Evolutionary conservation across 768 basidiomycete species (phyloP), one percentile per base, ranked within the genome.

Genomic region (Pulveroboletus sp.): DNA sequence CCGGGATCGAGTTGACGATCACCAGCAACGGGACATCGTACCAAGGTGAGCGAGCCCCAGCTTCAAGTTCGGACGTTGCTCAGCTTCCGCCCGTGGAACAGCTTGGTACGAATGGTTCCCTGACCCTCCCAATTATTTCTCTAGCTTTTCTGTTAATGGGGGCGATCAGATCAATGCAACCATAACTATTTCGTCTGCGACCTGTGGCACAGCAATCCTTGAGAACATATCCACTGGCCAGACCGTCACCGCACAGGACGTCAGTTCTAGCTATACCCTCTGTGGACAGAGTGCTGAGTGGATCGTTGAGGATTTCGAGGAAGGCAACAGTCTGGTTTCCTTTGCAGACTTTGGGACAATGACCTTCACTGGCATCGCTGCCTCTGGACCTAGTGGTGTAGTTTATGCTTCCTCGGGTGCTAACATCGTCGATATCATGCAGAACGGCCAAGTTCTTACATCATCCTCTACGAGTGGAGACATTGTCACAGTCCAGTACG

Each of bases 101-200:
- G 61, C 58, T 44, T 62, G 61, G 61, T 60, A 53, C 31, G 60
- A 63, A 19, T 63, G 52, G 61, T 52, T 40, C 39, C 56, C 62
- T 4, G 61, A 54, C 36, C 27, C 46, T 22, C 23, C 48, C 22
- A 44, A 50, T 34, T 45, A 55, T 23, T 57, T 63, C 49, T 47
- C 52, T 17, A 52, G 49, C 5, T 52, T 62, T 31, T 35, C 23
- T 35, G 31, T 63, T 34, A 43, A 11, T 6, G 50, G 47, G 45
- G 58, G 58, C 26, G 47, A 62, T 9, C 39, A 48, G 13, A 50
- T 62, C 47, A 43, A 3, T 19, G 12, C 51, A 20, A 57, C 55
- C 5, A 53, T 62, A 34, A 51, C 43, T 26, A 53, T 61, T 9
- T 37, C 14, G 20, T 57, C 58, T 14, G 47, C 55, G 5, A 62